Evolutionary conservation across 352 stramenopile species (phyloP), one percentile per base, ranked within the genome.

Genomic region (Aphanomyces euteiches): DNA sequence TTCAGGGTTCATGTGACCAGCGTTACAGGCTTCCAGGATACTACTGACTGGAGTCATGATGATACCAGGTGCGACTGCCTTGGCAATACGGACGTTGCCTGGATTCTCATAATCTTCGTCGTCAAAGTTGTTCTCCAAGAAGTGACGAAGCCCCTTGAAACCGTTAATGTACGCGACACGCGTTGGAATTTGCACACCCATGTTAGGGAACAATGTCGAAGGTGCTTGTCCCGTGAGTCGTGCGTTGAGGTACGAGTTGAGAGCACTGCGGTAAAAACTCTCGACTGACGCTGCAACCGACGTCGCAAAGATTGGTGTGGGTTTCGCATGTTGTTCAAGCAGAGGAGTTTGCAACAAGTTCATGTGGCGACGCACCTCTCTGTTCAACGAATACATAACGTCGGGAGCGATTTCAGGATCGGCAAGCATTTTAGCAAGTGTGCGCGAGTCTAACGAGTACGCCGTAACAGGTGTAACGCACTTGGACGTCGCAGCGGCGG

Each of bases 131-230:
- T 90, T 93, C 77, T 96, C 87, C 47, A 95, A 76, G 61, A 91
- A 48, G 69, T 95, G 85, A 19, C 88, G 88, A 47, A 96, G 78
- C 43, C 86, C 84, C 80, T 98, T 98, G 79, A 98, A 97, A 59
- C 92, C 92, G 74, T 95, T 96, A 73, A 97, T 97, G 77, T 98
- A 98, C 12, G 93, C 75, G 28, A 98, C 80, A 68, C 92, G 89
- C 72, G 87, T 96, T 3, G 92, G 92, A 69, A 98, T 93, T 79
- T 98, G 92, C 74, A 97, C 83, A 72, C 93, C 84, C 92, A 98
- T 98, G 76, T 98, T 95, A 4, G 92, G 92, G 75, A 98, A 98
- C 17, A 97, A 78, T 38, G 79, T 88, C 38, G 79, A 81, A 19
- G 90, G 81, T 19, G 86, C 81, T 72, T 94, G 81, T 3, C 87